Evolutionary conservation across 306 rosid species (phyloP).

Genomic region (Castanea sativa): DNA sequence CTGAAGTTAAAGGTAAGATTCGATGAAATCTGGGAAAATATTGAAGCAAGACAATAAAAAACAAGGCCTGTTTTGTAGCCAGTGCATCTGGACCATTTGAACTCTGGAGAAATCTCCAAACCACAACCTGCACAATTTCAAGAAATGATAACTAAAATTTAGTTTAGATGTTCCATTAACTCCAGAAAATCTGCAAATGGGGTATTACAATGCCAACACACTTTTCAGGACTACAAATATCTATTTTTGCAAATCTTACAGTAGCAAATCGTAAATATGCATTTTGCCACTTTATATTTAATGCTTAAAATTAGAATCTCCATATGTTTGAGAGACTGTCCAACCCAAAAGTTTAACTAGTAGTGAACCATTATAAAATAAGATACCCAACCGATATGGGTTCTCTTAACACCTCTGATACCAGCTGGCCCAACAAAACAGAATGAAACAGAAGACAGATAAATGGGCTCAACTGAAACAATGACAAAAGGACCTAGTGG

Average conservation of each 20-base stretch:
- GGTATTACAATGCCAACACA: background rate
- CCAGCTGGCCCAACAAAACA: background rate
- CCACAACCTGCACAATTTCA: slow-evolving; percentile 68
- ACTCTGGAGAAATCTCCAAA: slow-evolving; percentile 86
- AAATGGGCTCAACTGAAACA: background rate
- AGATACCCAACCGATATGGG: background rate
- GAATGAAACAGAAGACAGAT: background rate
- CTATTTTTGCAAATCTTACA: background rate
- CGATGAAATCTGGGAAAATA: slow-evolving; percentile 85
- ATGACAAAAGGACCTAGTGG: background rate
- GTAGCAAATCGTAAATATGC: background rate
- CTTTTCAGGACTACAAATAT: background rate
- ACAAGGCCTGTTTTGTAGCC: slow-evolving; percentile 82
- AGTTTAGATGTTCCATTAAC: background rate
- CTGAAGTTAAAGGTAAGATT: slow-evolving; percentile 79
- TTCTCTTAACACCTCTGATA: background rate
- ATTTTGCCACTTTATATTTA: background rate
- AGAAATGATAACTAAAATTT: slow-evolving; percentile 1
- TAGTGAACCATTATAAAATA: background rate
- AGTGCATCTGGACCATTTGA: slow-evolving; percentile 81
- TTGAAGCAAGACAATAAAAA: slow-evolving; percentile 83
- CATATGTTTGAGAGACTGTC: background rate
- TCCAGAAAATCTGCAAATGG: background rate
- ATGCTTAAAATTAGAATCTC: background rate
- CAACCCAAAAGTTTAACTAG: background rate